Conservation (phyloP, 768 basidiomycete genomes). For the Lentinula boryana region DNA sequence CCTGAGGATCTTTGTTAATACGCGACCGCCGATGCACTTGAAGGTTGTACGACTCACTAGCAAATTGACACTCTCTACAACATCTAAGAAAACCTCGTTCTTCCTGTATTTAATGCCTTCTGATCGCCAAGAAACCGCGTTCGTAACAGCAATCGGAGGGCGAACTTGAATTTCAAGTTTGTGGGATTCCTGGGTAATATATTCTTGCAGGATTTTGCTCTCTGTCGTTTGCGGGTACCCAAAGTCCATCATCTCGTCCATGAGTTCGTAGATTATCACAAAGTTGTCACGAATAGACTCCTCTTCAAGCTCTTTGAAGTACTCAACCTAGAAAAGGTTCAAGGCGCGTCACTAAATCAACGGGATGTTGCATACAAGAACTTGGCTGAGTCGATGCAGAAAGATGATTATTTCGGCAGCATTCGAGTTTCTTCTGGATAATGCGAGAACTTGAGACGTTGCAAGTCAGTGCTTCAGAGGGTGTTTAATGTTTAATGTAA, state of each 20-base stretch:
- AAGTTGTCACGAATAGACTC: constrained; percentile 99
- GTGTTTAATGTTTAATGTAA: background rate
- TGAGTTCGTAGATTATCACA: constrained; percentile 96
- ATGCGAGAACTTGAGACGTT: constrained; percentile 69
- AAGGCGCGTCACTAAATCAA: background rate
- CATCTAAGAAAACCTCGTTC: constrained; percentile 99
- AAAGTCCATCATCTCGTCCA: constrained; percentile 99
- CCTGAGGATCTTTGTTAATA: constrained; percentile 35
- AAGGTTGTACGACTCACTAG: constrained; percentile 48
- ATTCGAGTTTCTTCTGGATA: constrained; percentile 94
- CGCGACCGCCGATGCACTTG: background rate
- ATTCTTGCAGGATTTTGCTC: constrained; percentile 98
- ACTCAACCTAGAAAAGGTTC: constrained; percentile 50
- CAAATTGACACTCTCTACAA: constrained; percentile 95
- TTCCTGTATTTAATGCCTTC: constrained; percentile 97
- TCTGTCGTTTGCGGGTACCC: constrained; percentile 99
- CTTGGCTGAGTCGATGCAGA: constrained; percentile 88
- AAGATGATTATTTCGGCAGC: constrained; percentile 96
- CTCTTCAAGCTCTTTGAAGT: constrained; percentile 99
- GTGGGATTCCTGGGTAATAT: constrained; percentile 98
- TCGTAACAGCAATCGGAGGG: constrained; percentile 95
- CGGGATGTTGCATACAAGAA: constrained; percentile 38
- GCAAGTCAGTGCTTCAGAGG: background rate
- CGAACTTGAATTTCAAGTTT: constrained; percentile 91
- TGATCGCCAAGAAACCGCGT: constrained; percentile 97